Evolutionary conservation across 495 filamentous ascomycete species (phyloP).

Genomic region (Penicillium taxi): DNA sequence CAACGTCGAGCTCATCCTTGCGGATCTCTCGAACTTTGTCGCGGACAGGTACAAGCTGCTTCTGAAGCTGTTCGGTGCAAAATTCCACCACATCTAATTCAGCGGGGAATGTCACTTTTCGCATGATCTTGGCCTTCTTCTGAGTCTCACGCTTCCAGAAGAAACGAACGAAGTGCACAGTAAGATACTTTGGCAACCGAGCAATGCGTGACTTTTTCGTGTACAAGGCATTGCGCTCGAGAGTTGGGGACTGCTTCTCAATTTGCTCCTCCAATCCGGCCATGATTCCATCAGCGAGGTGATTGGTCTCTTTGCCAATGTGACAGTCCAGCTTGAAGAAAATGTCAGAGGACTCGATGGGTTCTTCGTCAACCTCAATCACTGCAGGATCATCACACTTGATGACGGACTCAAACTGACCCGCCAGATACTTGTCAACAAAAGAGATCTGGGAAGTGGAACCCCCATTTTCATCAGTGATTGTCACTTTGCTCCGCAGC

Average conservation of each 20-base stretch:
- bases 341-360: conserved; percentile 54
- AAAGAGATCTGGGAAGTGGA: conserved; percentile 54
- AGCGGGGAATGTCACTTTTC: conserved; percentile 90
- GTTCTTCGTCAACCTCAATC: conserved; percentile 65
- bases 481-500: conserved; percentile 68
- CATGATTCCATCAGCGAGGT: conserved; percentile 77
- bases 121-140: conserved; percentile 99
- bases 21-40: conserved; percentile 93
- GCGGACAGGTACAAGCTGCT: conserved; percentile 76
- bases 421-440: conserved; percentile 83
- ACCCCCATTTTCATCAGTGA: conserved; percentile 45
- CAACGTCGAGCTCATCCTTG: conserved; percentile 88
- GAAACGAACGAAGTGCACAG: conserved; percentile 96
- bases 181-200: conserved; percentile 86
- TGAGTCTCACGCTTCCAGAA: conserved; percentile 91
- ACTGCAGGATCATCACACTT: conserved; percentile 78
- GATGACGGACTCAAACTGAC: conserved; percentile 64
- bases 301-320: conserved; percentile 77
- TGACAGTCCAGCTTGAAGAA: conserved; percentile 96
- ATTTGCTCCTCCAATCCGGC: conserved; percentile 79
- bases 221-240: conserved; percentile 74
- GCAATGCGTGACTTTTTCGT: conserved; percentile 85
- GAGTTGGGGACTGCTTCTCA: conserved; percentile 72
- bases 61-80: conserved; percentile 81
- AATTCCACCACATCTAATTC: conserved; percentile 93